Conservation (phyloP, 2,329 filamentous ascomycete genomes). For the Neonectria neomacrospora region DNA sequence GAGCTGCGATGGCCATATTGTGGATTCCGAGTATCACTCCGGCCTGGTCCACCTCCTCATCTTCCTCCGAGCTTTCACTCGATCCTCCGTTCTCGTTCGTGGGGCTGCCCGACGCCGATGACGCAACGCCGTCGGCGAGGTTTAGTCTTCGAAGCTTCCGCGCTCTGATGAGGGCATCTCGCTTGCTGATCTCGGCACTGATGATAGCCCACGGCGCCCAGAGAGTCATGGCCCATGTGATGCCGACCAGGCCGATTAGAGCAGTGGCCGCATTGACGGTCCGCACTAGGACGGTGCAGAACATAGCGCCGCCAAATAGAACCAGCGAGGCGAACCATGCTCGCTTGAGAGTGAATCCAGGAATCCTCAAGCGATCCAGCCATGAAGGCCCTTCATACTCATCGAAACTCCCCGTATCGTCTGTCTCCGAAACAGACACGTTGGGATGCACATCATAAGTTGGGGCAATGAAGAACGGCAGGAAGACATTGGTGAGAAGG, state of each 20-base stretch:
- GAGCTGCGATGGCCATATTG: slow-evolving; percentile 92
- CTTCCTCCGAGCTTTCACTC: slow-evolving; percentile 51
- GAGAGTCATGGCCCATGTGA: slow-evolving; percentile 91
- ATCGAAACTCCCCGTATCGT: slow-evolving; percentile 43
- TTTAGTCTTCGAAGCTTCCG: slow-evolving; percentile 43
- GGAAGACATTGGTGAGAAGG: slow-evolving; percentile 80
- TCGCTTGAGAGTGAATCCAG: slow-evolving; percentile 85
- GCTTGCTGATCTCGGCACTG: slow-evolving; percentile 87
- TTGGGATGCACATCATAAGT: slow-evolving; percentile 70
- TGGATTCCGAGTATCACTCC: slow-evolving; percentile 94
- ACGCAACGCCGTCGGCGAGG: slow-evolving; percentile 20
- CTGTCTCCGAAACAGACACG: slow-evolving; percentile 46
- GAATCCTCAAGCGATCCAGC: slow-evolving; percentile 76
- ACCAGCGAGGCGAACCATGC: slow-evolving; percentile 88
- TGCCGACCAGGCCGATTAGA: slow-evolving; percentile 83
- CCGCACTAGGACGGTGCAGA: slow-evolving; percentile 81
- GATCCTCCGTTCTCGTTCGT: slow-evolving; percentile 26
- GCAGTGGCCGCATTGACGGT: slow-evolving; percentile 77
- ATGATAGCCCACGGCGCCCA: slow-evolving; percentile 98
- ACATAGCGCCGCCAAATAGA: slow-evolving; percentile 85
- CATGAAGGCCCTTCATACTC: slow-evolving; percentile 53
- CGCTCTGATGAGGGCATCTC: slow-evolving; percentile 70
- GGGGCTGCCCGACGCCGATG: slow-evolving; percentile 25
- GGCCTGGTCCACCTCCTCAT: slow-evolving; percentile 77
- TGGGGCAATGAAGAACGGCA: slow-evolving; percentile 87